Conservation (phyloP, 2,329 filamentous ascomycete species). For the Scedosporium minutisporum region DNA sequence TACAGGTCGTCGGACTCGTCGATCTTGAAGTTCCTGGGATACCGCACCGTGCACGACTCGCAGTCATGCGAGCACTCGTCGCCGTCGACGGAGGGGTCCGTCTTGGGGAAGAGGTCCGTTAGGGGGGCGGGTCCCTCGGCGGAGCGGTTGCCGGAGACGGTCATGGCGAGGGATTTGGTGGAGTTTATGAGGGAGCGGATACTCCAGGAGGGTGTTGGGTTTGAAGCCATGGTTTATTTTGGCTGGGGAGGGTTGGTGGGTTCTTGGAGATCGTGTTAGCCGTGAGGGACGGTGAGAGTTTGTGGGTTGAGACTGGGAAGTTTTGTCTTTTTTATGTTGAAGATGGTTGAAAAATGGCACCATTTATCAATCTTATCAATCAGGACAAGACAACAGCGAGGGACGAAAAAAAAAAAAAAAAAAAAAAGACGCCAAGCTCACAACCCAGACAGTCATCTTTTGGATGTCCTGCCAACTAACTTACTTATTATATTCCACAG, state of each 20-base stretch:
- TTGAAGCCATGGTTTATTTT: background rate
- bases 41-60: conserved; percentile 66
- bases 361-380: conserved; percentile 8
- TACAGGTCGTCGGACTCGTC: conserved; percentile 73
- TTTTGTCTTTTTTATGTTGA: background rate
- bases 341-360: background rate
- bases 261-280: too few relatives aligned
- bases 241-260: too few relatives aligned
- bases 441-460: background rate
- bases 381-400: background rate
- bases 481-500: background rate
- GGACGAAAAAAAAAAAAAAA: background rate
- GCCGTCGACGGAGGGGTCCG: conserved; percentile 68
- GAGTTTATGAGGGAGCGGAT: conserved; percentile 26
- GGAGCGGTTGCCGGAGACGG: background rate
- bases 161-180: conserved; percentile 1
- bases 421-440: background rate
- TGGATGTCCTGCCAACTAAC: background rate
- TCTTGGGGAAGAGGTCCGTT: conserved; percentile 58
- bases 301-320: too few relatives aligned
- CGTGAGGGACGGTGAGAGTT: too few relatives aligned
- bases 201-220: conserved; percentile 10
- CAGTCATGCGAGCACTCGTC: conserved; percentile 87
- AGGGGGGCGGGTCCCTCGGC: conserved; percentile 18
- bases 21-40: conserved; percentile 62